phyloP scores from a whole-genome alignment of 164 flowering plant genomes.

The Buxus sempervirens region DNA sequence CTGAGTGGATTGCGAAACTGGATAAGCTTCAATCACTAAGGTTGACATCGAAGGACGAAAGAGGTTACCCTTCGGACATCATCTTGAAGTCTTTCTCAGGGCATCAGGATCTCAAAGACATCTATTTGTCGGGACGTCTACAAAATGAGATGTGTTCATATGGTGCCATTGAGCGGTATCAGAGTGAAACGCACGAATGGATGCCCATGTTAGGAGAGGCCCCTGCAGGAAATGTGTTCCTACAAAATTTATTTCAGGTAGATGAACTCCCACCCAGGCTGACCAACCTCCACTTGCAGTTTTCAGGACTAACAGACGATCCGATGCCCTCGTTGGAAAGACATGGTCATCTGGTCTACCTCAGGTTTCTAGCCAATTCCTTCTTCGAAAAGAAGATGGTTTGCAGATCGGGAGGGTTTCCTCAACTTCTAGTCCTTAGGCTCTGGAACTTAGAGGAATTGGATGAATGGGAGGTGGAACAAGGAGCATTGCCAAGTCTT shows the following conservation, averaged over 20 bases:
- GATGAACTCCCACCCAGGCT: conserved; percentile 6
- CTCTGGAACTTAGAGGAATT: conserved; percentile 12
- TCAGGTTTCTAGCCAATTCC: conserved; percentile 6
- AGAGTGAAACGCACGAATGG: too few species aligned
- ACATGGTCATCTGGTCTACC: conserved; percentile 9
- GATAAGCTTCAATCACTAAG: not conserved
- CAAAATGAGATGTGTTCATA: too few species aligned
- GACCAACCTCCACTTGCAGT: conserved; percentile 5
- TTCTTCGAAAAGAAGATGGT: conserved; percentile 13
- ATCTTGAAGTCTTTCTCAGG: not conserved
- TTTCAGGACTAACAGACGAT: conserved; percentile 5
- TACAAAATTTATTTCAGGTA: not conserved
- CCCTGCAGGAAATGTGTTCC: too few species aligned
- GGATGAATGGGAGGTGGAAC: conserved; percentile 7
- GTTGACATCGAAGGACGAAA: conserved; percentile 4
- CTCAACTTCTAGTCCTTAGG: conserved; percentile 9
- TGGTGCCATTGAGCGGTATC: too few species aligned
- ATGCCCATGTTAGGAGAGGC: too few species aligned
- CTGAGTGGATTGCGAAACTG: conserved; percentile 1
- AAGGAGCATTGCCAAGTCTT: conserved; percentile 9
- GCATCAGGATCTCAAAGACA: not conserved
- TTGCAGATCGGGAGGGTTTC: conserved; percentile 3
- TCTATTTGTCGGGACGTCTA: not conserved
- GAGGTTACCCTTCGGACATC: not conserved
- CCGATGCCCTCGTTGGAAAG: conserved; percentile 15